Evolutionary conservation across 2,329 filamentous ascomycete genomes (phyloP).

Genomic region (Lachnellula occidentalis): DNA sequence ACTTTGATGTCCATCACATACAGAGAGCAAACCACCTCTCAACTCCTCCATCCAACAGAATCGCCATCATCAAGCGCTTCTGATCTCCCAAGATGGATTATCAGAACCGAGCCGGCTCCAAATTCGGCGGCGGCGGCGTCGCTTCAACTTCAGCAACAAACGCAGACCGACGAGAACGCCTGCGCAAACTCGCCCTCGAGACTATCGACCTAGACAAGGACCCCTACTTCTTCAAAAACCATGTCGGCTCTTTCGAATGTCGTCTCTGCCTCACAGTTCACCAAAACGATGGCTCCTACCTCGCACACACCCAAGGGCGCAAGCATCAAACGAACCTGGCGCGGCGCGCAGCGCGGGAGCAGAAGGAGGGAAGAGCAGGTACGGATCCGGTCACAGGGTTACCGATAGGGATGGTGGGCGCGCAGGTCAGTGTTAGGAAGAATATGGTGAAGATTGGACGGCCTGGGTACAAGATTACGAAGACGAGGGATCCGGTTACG

Average conservation of each 20-base stretch:
- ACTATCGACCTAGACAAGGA: conserved; percentile 99
- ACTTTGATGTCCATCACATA: not conserved
- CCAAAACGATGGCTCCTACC: conserved; percentile 98
- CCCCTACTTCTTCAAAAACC: conserved; percentile 99
- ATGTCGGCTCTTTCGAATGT: conserved; percentile 96
- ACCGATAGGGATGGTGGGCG: conserved; percentile 70
- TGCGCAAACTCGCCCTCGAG: conserved; percentile 96
- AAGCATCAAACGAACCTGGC: conserved; percentile 99
- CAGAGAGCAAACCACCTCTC: not conserved
- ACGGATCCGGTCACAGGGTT: conserved; percentile 63
- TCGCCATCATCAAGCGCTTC: not conserved
- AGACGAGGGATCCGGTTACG: conserved; percentile 83
- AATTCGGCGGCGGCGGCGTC: conserved; percentile 95
- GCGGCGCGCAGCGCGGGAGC: conserved; percentile 88
- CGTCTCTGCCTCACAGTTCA: conserved; percentile 95
- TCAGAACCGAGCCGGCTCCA: conserved; percentile 92
- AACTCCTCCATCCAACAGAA: not conserved
- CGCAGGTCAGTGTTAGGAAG: conserved; percentile 56
- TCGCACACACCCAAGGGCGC: conserved; percentile 95
- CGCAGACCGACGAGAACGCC: conserved; percentile 92
- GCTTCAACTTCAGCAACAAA: conserved; percentile 91
- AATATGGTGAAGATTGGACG: conserved; percentile 93
- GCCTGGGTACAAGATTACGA: conserved; percentile 96
- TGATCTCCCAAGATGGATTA: conserved; percentile 52
- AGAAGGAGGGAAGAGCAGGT: conserved; percentile 71